These are phyloP conservation scores for Entomophthora muscae DNA, from an alignment of 371 early-diverging fungal genomes.

Conservation along the genomic window DNA sequence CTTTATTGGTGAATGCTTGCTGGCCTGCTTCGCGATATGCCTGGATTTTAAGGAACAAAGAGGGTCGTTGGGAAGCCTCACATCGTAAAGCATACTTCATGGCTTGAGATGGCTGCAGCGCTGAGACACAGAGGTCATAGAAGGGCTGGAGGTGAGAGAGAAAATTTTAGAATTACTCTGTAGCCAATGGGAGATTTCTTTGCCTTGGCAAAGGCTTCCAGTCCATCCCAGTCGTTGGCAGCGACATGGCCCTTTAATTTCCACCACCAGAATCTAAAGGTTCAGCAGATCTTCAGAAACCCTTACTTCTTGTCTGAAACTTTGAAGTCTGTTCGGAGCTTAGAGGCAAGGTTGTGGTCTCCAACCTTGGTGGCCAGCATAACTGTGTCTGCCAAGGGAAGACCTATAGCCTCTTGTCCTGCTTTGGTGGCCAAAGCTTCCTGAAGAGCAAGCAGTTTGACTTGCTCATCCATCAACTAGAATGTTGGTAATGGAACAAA, in stretches of 20 bases:
- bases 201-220: conserved; percentile 61
- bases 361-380: conserved; percentile 57
- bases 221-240: conserved; percentile 67
- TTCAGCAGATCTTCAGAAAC: neutral
- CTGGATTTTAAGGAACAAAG: neutral
- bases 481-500: neutral
- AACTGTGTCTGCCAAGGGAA: conserved; percentile 71
- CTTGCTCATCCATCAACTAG: conserved; percentile 10
- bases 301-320: conserved; percentile 72
- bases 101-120: neutral
- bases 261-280: conserved; percentile 57
- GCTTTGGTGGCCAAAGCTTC: conserved; percentile 47
- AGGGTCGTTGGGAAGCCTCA: neutral
- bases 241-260: conserved; percentile 65
- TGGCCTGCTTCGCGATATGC: neutral
- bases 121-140: neutral
- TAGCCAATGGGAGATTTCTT: conserved; percentile 74
- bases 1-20: neutral
- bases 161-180: conserved; percentile 28
- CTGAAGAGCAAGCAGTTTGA: conserved; percentile 51
- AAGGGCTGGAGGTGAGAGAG: neutral
- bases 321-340: conserved; percentile 64
- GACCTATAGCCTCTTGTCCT: conserved; percentile 40
- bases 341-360: conserved; percentile 47
- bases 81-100: neutral